These are phyloP conservation scores for Leccinum ochraceum DNA, from an alignment of 768 basidiomycete genomes.

Conservation along the genomic window DNA sequence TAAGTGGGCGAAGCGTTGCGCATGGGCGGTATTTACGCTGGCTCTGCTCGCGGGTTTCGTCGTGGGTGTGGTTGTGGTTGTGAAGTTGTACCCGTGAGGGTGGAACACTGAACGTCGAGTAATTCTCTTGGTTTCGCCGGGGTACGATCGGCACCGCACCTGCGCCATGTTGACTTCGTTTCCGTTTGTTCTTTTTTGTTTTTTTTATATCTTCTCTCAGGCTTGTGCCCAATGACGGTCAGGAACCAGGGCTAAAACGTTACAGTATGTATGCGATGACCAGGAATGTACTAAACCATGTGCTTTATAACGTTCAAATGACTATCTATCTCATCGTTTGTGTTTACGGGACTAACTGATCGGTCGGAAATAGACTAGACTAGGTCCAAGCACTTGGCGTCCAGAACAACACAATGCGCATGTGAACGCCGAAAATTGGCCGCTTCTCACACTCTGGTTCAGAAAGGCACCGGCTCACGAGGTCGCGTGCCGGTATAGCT, in stretches of 20 bases:
- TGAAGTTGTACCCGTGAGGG: not conserved
- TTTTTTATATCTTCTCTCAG: not conserved
- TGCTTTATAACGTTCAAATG: not conserved
- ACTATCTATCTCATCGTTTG: not conserved
- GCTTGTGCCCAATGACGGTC: not conserved
- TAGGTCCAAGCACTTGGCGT: not conserved
- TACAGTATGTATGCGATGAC: not conserved
- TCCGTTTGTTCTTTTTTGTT: not conserved
- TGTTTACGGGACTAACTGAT: too few species aligned
- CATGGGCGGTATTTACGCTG: conserved; percentile 6
- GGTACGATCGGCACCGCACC: too few species aligned
- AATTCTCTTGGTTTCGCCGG: not conserved
- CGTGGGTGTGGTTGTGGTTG: not conserved
- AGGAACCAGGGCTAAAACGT: not conserved
- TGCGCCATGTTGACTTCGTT: not conserved
- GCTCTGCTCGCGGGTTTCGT: not conserved
- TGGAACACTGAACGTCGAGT: not conserved
- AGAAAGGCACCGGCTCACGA: too few species aligned
- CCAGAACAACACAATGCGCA: not conserved
- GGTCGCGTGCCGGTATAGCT: not conserved
- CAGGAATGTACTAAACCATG: not conserved
- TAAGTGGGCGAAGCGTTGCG: conserved; percentile 44
- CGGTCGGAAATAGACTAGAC: too few species aligned
- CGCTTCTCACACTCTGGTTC: not conserved
- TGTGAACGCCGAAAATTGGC: not conserved